Base-by-base conservation (phyloP, 2,329 filamentous ascomycete genomes). In the Aspergillus aculeatinus region DNA sequence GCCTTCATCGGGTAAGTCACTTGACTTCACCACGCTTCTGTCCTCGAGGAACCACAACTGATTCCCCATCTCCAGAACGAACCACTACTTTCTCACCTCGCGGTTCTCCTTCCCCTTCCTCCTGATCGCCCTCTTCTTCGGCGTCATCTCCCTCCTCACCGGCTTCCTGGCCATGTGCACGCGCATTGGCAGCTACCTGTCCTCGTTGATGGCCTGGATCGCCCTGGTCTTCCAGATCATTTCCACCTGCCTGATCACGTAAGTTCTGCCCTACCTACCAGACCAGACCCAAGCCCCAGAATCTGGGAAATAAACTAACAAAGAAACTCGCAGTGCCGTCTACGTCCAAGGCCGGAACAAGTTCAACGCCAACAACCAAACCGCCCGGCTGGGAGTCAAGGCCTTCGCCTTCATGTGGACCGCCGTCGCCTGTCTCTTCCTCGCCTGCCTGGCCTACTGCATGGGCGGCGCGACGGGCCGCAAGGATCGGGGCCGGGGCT, bases 101-200 rank as follows among this genome's bases (percentile, higher is more conserved):
- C 87, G 94, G 47, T 96, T 97, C 80, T 89, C 91, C 76, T 98
- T 94, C 85, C 91, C 93, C 42, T 95, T 96, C 77, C 90, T 90
- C 80, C 81, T 98, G 59, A 88, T 98, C 66, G 86, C 87, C 19
- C 84, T 97, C 42, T 87, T 96, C 81, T 95, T 96, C 75, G 85
- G 73, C 50, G 76, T 79, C 14, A 63, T 72, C 58, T 77, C 79
- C 2, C 74, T 83, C 16, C 71, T 82, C 60, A 75, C 76, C 29
- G 80, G 82, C 9, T 66, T 80, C 9, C 67, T 81, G 57, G 76
- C 79, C 21, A 74, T 83, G 47, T 86, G 83, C 71, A 80, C 81
- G 4, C 80, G 83, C 59, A 76, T 86, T 48, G 78, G 77, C 60
- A 73, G 76, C 68, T 80, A 76, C 59, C 52, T 88, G 19, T 84